phyloP scores from a whole-genome alignment of 495 filamentous ascomycete genomes.

The Annulohypoxylon stygium region DNA sequence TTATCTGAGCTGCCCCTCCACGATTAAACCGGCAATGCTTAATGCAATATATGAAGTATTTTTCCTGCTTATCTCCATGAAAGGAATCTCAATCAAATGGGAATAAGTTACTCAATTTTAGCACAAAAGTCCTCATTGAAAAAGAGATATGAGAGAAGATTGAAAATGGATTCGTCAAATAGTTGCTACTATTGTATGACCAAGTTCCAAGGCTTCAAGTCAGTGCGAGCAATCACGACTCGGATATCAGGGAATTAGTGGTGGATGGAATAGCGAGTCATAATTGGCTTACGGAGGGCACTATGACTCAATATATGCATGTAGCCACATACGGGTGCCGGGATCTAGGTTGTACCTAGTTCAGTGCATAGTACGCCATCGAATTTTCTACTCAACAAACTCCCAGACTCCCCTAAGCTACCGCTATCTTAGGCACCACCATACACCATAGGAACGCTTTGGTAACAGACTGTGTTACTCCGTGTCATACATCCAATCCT shows the following conservation, averaged over 20 bases:
- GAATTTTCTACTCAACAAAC: slow-evolving; percentile 1
- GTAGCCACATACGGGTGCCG: not conserved
- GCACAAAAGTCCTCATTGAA: no score
- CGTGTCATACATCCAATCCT: not conserved
- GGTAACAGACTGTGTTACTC: not conserved
- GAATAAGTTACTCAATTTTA: no score
- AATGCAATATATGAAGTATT: slow-evolving; percentile 30
- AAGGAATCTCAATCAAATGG: no score
- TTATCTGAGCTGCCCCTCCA: slow-evolving; percentile 24
- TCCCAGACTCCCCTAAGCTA: not conserved
- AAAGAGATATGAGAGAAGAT: no score
- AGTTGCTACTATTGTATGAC: no score
- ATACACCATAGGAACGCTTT: not conserved
- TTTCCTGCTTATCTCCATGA: not conserved
- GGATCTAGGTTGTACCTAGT: not conserved
- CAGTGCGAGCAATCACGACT: not conserved
- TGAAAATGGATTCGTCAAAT: no score
- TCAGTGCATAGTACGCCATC: not conserved
- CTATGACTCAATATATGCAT: not conserved
- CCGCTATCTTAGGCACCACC: not conserved
- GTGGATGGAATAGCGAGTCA: not conserved
- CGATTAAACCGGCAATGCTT: slow-evolving; percentile 28
- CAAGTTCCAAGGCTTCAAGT: not conserved
- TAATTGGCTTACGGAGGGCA: not conserved
- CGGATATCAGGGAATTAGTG: not conserved